Base-by-base conservation (phyloP, 2,329 filamentous ascomycete genomes). In the Fusarium mundagurra region DNA sequence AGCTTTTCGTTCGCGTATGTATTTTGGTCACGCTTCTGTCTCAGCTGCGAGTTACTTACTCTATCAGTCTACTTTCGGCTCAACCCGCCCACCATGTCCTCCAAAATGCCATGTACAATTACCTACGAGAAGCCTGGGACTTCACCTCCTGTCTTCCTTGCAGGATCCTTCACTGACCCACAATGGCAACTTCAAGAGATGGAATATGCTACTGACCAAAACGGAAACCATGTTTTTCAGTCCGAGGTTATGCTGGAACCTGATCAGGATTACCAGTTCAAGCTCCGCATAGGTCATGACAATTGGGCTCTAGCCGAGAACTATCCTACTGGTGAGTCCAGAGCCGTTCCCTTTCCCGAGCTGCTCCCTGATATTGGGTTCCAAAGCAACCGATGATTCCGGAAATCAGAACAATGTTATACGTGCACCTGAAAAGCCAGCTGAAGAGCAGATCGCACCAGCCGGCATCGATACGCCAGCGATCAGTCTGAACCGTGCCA, bases 121-220 rank as follows among this genome's bases (percentile, higher is more conserved):
- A 89, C 86, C 64, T 94, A 90, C 83, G 84, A 85, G 61, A 89
- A 88, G 71, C 82, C 87, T 5, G 91, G 89, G 61, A 86, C 90
- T 3, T 83, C 87, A 64, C 91, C 92, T 60, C 93, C 93, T 8
- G 86, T 95, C 61, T 95, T 88, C 77, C 84, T 95, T 12, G 92
- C 91, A 17, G 93, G 92, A 22, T 90, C 89, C 29, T 92, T 94
- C 77, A 91, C 91, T 27, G 82, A 89, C 34, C 91, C 92, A 24
- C 84, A 87, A 84, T 95, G 93, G 93, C 81, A 89, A 45, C 87
- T 88, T 3, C 83, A 89, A 53, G 91, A 94, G 82, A 93, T 95
- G 92, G 81, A 88, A 16, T 85, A 82, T 65, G 84, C 84, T 8
- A 83, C 84, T 36, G 85, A 87, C 16, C 82, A 85, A 8, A 83